Evolutionary conservation across 2,329 filamentous ascomycete genomes (phyloP), one percentile per base, ranked within the genome.

Genomic region (Mycosphaerella sp.): DNA sequence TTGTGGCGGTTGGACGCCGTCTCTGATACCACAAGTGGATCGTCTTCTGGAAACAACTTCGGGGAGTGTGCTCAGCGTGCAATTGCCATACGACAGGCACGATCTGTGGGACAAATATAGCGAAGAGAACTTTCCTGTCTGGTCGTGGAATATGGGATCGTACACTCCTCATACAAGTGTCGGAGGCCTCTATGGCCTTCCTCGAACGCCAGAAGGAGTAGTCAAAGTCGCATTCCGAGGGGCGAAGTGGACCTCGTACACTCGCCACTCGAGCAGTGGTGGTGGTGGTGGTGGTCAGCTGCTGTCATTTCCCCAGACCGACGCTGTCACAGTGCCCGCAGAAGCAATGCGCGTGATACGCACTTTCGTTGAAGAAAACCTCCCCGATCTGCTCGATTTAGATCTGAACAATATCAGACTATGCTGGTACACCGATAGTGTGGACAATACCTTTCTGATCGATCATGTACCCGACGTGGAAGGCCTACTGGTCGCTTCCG

Each of bases 391-490:
- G 1, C 51, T 69, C 1, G 65, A 64, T 17, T 66, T 72, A 0
- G 70, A 69, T 1, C 70, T 77, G 38, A 69, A 73, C 0, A 70
- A 67, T n/a, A 73, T 70, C 0, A 74, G 70, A 56, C 71, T 75
- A 11, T 81, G 74, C 64, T 79, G 72, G 74, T 80, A 81, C 56
- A 79, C 73, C 0, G 79, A 81, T 57, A 77, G 57, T 17, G 53
- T 66, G 3, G 65, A 68, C 45, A 67, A 68, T 40, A 50, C 53
- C 34, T 65, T 64, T 23, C 32, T 67, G 21, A 62, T 68, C 21
- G 63, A 66, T 29, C 55, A 58, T 36, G 64, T 66, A 2, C 65
- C 62, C 2, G 47, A 52, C 2, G 48, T 48, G 2, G 34, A 48
- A 39, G 52, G 50, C 1, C 45, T 69, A 11, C 57, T 70, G 14